These are phyloP conservation scores for Ustanciosporium gigantosporum DNA, from an alignment of 1,284 basidiomycete genomes.

Conservation along the genomic window DNA sequence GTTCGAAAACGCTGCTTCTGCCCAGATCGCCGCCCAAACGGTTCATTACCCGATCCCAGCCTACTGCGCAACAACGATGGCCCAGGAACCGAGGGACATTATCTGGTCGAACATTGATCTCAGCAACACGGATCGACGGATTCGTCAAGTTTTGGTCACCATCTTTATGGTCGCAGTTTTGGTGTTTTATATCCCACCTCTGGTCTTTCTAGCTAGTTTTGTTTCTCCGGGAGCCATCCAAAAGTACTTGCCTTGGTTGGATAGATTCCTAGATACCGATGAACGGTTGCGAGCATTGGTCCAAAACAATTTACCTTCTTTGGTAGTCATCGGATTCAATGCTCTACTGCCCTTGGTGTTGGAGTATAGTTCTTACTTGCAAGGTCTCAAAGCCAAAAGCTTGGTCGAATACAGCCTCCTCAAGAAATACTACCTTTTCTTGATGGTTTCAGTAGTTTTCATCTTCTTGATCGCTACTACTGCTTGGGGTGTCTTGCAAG, in stretches of 20 bases:
- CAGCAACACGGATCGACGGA: conserved; percentile 61
- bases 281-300: conserved; percentile 81
- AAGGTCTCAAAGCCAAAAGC: conserved; percentile 85
- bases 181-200: conserved; percentile 57
- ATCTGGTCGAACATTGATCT: conserved; percentile 87
- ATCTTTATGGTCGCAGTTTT: conserved; percentile 72
- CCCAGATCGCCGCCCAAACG: conserved; percentile 87
- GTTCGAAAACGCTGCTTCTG: conserved; percentile 88
- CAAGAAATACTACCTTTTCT: conserved; percentile 81
- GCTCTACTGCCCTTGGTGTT: conserved; percentile 84
- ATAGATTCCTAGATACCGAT: conserved; percentile 74
- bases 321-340: conserved; percentile 88
- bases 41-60: conserved; percentile 67
- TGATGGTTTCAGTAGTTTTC: conserved; percentile 91
- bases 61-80: conserved; percentile 61
- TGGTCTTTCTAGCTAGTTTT: conserved; percentile 73
- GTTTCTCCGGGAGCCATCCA: conserved; percentile 90
- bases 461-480: conserved; percentile 89
- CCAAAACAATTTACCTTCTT: conserved; percentile 86
- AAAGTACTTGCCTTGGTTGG: conserved; percentile 81
- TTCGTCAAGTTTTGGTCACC: conserved; percentile 58
- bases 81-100: conserved; percentile 93
- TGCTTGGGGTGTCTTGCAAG: conserved; percentile 74
- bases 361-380: conserved; percentile 80
- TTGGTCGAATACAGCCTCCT: conserved; percentile 90